Conservation (phyloP, 1,284 basidiomycete genomes). For the Ceratobasidium sp. region DNA sequence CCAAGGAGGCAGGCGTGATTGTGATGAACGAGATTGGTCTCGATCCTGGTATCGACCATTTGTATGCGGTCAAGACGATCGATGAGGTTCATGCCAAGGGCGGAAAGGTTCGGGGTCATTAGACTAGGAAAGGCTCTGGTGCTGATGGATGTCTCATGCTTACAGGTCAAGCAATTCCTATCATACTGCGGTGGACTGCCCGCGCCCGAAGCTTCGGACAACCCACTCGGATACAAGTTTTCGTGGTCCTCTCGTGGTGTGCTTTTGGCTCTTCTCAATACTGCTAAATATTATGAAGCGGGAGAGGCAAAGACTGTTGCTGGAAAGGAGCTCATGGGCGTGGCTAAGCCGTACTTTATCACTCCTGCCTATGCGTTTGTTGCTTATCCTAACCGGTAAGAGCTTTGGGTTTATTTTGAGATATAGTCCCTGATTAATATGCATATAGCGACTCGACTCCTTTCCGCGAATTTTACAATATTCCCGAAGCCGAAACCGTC, state of each 20-base stretch:
- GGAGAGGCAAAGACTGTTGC: constrained; percentile 71
- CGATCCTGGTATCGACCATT: constrained; percentile 93
- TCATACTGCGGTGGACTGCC: constrained; percentile 98
- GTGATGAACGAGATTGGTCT: constrained; percentile 99
- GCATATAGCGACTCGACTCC: constrained; percentile 74
- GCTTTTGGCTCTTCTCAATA: constrained; percentile 92
- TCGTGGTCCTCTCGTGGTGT: constrained; percentile 98
- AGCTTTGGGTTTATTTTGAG: too few relatives aligned
- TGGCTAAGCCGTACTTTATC: constrained; percentile 94
- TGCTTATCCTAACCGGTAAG: constrained; percentile 89
- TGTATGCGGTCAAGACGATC: constrained; percentile 98
- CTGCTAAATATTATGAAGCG: constrained; percentile 79
- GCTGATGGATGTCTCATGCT: neutral
- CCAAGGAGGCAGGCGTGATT: constrained; percentile 88
- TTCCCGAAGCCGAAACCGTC: constrained; percentile 93
- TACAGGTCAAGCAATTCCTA: constrained; percentile 88
- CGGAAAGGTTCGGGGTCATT: too few relatives aligned
- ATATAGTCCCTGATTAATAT: neutral
- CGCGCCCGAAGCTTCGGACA: constrained; percentile 87
- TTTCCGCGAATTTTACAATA: constrained; percentile 85
- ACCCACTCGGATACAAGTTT: constrained; percentile 99
- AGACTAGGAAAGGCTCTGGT: too few relatives aligned
- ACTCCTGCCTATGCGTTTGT: constrained; percentile 96
- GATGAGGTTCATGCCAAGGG: constrained; percentile 92
- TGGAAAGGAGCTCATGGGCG: constrained; percentile 78